Evolutionary conservation across 2,329 filamentous ascomycete genomes (phyloP).

Genomic region (Curvularia sp.): DNA sequence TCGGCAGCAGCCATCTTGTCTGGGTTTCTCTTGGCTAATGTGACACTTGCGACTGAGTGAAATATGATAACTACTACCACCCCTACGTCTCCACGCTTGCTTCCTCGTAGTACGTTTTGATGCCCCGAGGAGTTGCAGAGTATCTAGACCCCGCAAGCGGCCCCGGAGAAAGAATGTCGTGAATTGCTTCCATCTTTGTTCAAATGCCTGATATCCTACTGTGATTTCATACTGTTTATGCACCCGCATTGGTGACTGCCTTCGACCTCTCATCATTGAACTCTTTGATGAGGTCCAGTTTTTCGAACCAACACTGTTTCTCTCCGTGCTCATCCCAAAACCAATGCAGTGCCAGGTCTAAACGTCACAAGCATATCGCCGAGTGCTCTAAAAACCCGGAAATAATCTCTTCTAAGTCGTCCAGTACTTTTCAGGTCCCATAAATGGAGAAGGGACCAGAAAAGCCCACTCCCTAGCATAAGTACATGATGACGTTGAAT

Average conservation of each 20-base stretch:
- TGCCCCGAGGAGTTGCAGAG: neutral
- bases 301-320: constrained; percentile 1
- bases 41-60: neutral
- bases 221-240: constrained; percentile 2
- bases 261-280: neutral
- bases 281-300: constrained; percentile 2
- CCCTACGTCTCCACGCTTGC: neutral
- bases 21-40: neutral
- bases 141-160: neutral
- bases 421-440: constrained; percentile 3
- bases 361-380: neutral
- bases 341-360: constrained; percentile 1
- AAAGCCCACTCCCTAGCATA: neutral
- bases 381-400: neutral
- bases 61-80: neutral
- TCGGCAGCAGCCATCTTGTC: neutral
- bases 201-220: neutral
- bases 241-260: neutral
- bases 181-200: neutral
- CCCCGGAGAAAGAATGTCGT: constrained; percentile 1
- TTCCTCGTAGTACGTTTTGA: neutral
- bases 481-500: constrained; percentile 1
- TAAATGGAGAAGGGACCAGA: constrained; percentile 2
- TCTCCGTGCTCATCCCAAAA: constrained; percentile 1
- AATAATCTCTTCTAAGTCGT: neutral